Evolutionary conservation across 139 green algal genomes (phyloP).

Genomic region (Diplosphaera chodatii): DNA sequence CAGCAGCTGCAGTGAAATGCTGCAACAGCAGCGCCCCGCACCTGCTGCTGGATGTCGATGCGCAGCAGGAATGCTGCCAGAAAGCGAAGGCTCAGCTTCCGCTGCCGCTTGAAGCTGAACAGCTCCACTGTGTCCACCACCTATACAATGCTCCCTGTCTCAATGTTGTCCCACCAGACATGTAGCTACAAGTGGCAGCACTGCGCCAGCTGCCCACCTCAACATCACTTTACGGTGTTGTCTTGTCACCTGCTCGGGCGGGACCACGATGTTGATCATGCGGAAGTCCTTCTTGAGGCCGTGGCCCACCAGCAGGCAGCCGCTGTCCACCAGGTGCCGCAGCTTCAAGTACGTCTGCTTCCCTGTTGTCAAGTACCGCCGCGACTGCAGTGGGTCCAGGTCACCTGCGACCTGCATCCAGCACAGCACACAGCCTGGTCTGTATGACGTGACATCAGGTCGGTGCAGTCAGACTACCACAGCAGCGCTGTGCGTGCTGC

Average conservation of each 20-base stretch:
- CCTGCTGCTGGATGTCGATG: constrained; percentile 64
- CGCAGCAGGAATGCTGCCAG: constrained; percentile 82
- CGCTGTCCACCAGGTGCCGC: constrained; percentile 77
- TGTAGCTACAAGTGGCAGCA: too few species aligned
- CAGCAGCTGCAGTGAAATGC: too few species aligned
- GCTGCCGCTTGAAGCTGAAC: constrained; percentile 74
- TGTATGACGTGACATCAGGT: too few species aligned
- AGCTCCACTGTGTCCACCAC: constrained; percentile 92
- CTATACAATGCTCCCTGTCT: too few species aligned
- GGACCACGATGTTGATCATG: constrained; percentile 93
- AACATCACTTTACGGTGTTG: too few species aligned
- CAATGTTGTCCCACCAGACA: too few species aligned
- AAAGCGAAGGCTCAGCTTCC: constrained; percentile 89
- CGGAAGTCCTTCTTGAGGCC: constrained; percentile 93
- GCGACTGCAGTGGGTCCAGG: constrained; percentile 60
- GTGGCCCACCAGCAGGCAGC: constrained; percentile 89
- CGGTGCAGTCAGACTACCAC: too few species aligned
- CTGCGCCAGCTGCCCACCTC: too few species aligned
- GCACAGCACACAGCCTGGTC: neutral
- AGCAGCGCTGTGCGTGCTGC: too few species aligned
- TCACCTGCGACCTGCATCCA: constrained; percentile 42
- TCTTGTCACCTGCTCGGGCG: constrained; percentile 80
- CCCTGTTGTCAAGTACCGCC: constrained; percentile 84
- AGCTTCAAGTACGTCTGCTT: constrained; percentile 82
- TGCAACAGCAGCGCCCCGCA: too few species aligned